A percentile compares a stretch with the other conserved stretches of the same genome.
Conservation (phyloP, 1,139 yeast genomes). For the Nakaseomyces sp. region DNA sequence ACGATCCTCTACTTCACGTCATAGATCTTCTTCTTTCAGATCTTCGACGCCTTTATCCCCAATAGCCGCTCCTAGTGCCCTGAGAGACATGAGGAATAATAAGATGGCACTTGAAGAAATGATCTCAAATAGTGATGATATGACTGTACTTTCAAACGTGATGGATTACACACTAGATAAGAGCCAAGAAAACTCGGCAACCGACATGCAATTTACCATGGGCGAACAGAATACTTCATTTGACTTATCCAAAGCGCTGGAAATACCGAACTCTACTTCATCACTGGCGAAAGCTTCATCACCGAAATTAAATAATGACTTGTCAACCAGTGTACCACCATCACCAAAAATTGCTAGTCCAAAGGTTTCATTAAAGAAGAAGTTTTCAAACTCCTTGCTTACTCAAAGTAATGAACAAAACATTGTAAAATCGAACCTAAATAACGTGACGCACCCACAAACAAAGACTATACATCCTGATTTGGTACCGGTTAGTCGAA, state of each 20-base stretch:
- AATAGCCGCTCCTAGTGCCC: background rate
- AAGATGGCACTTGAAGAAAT: constrained; percentile 3
- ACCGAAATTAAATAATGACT: background rate
- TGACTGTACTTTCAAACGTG: background rate
- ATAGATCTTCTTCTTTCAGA: constrained; percentile 1
- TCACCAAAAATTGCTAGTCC: constrained; percentile 11
- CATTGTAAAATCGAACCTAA: constrained; percentile 7
- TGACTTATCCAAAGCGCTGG: constrained; percentile 29
- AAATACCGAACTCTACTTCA: constrained; percentile 18
- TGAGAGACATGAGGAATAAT: background rate
- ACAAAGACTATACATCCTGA: background rate
- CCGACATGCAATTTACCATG: constrained; percentile 1
- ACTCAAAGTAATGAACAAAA: constrained; percentile 6
- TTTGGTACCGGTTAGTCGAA: background rate
- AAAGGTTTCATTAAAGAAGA: constrained; percentile 15
- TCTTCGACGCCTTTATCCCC: constrained; percentile 5
- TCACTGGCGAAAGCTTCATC: background rate
- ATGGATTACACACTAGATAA: background rate
- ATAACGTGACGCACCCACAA: background rate
- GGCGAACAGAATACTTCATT: constrained; percentile 18
- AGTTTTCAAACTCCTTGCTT: constrained; percentile 13
- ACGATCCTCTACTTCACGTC: background rate
- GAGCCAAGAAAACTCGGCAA: background rate
- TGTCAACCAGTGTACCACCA: constrained; percentile 2
- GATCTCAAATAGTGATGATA: constrained; percentile 2